Conservation (phyloP, 306 rosid genomes). For the Albizia julibrissin region DNA sequence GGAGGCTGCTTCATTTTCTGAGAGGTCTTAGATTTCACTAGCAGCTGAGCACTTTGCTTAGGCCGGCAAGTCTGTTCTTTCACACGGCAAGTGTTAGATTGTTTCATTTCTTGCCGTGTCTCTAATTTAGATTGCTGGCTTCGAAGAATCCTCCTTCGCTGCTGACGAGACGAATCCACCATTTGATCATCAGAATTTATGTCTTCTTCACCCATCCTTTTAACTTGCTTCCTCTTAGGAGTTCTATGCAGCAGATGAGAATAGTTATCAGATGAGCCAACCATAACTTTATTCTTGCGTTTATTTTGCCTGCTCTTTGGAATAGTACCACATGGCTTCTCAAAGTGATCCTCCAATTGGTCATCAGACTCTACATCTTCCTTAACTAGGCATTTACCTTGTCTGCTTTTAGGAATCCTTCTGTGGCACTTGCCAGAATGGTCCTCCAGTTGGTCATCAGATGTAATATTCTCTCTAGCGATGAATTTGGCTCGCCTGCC, state of each 20-base stretch:
- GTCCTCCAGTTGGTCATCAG: conserved; percentile 41
- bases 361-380: conserved; percentile 46
- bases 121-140: conserved; percentile 57
- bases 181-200: conserved; percentile 44
- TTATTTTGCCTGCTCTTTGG: conserved; percentile 39
- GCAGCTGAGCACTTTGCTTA: conserved; percentile 48
- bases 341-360: conserved; percentile 35
- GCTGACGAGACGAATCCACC: conserved; percentile 48
- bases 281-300: conserved; percentile 28
- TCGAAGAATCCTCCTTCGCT: conserved; percentile 53
- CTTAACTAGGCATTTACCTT: conserved; percentile 31
- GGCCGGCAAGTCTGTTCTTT: conserved; percentile 25
- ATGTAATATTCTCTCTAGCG: conserved; percentile 31
- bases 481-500: conserved; percentile 54
- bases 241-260: conserved; percentile 47
- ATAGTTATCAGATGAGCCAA: conserved; percentile 39
- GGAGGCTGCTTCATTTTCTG: conserved; percentile 53
- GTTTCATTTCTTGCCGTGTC: conserved; percentile 53
- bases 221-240: conserved; percentile 59
- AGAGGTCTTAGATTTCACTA: conserved; percentile 46
- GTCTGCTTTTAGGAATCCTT: conserved; percentile 37
- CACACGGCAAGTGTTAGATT: conserved; percentile 36
- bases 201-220: conserved; percentile 51
- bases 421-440: conserved; percentile 29
- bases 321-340: conserved; percentile 33